These are phyloP conservation scores for Microcos paniculata DNA, from an alignment of 345 rosid species.

Conservation along the genomic window DNA sequence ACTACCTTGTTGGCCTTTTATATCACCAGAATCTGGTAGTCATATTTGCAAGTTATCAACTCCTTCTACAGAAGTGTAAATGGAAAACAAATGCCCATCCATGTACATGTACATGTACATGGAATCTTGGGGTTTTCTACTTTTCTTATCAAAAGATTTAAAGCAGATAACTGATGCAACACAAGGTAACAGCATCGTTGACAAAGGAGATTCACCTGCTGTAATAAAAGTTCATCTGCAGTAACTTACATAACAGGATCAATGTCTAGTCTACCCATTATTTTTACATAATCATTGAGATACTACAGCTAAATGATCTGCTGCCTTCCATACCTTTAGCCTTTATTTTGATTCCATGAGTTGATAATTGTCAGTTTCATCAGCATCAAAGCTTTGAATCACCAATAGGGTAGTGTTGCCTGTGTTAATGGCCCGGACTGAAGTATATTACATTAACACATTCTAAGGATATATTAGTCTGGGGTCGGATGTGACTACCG, in stretches of 20 bases:
- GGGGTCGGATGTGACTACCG: no score
- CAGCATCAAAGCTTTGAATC: neutral
- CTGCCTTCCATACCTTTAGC: neutral
- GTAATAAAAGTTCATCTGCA: neutral
- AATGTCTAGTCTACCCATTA: no score
- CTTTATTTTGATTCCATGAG: neutral
- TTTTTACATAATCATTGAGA: neutral
- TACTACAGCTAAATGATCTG: neutral
- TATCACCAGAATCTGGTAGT: neutral
- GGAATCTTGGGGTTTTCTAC: conserved; percentile 1
- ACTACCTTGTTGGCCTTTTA: neutral
- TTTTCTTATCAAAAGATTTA: neutral
- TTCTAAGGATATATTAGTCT: no score
- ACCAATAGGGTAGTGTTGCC: neutral
- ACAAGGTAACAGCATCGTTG: neutral
- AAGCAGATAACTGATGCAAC: conserved; percentile 15
- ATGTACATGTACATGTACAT: no score
- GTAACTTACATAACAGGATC: neutral
- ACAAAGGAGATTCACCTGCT: neutral
- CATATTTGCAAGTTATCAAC: neutral
- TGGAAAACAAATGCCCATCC: neutral
- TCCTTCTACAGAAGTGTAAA: neutral
- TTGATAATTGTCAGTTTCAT: neutral
- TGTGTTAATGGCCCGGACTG: neutral
- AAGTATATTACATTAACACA: no score